Conservation (phyloP, 768 basidiomycete species). For the Suillus americanus region DNA sequence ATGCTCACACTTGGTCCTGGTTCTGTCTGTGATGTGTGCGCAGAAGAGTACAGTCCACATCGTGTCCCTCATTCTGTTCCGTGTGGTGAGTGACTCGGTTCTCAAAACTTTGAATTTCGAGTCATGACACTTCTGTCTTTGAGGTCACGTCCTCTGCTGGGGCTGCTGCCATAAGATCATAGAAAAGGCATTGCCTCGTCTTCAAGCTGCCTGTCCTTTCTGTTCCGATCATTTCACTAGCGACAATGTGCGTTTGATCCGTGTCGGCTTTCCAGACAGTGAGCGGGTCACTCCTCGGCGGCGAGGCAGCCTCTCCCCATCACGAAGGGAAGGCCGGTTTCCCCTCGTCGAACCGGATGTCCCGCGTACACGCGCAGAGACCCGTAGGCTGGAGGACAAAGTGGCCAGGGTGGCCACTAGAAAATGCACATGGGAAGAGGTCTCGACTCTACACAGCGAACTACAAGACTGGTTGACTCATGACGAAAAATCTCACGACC, state of each 20-base stretch:
- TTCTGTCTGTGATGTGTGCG: constrained; percentile 87
- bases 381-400: constrained; percentile 71
- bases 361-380: constrained; percentile 48
- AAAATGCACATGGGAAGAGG: constrained; percentile 87
- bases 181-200: constrained; percentile 73
- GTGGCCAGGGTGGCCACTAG: constrained; percentile 76
- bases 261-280: constrained; percentile 69
- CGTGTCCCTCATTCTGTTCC: constrained; percentile 78
- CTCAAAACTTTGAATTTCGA: no score
- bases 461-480: constrained; percentile 72
- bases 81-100: constrained; percentile 53
- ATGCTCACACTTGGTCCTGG: constrained; percentile 85
- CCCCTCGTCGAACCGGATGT: constrained; percentile 41
- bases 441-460: constrained; percentile 73
- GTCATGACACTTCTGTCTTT: no score
- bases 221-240: constrained; percentile 73
- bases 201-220: constrained; percentile 76
- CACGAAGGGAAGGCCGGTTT: constrained; percentile 48
- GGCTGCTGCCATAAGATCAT: constrained; percentile 77
- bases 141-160: constrained; percentile 72
- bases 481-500: constrained; percentile 58
- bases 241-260: constrained; percentile 71
- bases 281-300: constrained; percentile 69
- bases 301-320: constrained; percentile 44
- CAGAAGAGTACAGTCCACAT: constrained; percentile 77